These are phyloP conservation scores for Trichoderma asperelloides DNA, from an alignment of 495 filamentous ascomycete genomes.

Conservation along the genomic window DNA sequence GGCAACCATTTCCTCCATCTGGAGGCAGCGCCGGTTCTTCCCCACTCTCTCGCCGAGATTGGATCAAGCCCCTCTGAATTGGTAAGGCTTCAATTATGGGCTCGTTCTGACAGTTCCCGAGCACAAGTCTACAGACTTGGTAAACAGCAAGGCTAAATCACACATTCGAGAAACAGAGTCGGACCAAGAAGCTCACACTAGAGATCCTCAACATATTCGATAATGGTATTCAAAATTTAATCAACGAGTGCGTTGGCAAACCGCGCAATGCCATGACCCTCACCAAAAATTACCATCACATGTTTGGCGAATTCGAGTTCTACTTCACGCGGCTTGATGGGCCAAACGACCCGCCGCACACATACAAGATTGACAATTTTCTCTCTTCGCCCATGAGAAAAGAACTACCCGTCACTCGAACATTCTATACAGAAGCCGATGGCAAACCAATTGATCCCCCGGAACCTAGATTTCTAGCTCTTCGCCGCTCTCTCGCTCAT, in stretches of 20 bases:
- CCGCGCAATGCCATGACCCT: constrained; percentile 21
- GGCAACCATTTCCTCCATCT: constrained; percentile 12
- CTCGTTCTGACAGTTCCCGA: neutral
- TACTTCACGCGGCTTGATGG: constrained; percentile 18
- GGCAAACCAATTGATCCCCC: constrained; percentile 23
- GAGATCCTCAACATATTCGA: constrained; percentile 22
- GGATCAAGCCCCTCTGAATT: neutral
- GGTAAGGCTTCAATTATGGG: constrained; percentile 11
- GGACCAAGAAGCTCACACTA: constrained; percentile 17
- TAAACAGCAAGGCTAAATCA: too few species aligned
- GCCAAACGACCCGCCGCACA: constrained; percentile 9
- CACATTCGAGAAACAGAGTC: neutral
- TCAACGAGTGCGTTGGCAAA: constrained; percentile 18
- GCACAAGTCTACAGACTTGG: neutral
- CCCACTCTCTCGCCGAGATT: constrained; percentile 18
- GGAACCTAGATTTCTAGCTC: constrained; percentile 21
- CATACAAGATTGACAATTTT: constrained; percentile 18
- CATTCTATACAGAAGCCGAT: constrained; percentile 18
- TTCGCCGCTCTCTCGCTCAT: constrained; percentile 27
- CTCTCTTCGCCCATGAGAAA: constrained; percentile 8
- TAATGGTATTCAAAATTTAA: constrained; percentile 16
- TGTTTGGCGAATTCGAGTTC: constrained; percentile 19
- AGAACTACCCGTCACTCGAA: constrained; percentile 18
- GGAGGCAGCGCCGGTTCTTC: constrained; percentile 23
- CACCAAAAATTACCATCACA: constrained; percentile 15